Conservation (phyloP, 2,329 filamentous ascomycete genomes). For the Diaporthe batatas region DNA sequence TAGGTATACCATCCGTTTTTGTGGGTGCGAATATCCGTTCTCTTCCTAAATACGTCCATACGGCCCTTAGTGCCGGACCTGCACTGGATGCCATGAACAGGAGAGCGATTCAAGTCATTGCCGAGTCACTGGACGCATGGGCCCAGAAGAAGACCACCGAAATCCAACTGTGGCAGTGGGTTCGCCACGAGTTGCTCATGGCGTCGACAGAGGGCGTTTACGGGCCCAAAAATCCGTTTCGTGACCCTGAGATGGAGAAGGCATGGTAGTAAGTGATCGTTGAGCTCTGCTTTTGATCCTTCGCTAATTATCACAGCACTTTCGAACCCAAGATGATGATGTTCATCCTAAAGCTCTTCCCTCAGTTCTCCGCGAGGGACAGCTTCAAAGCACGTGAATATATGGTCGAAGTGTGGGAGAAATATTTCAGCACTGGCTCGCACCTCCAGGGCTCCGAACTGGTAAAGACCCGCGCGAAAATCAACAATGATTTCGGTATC, state of each 20-base stretch:
- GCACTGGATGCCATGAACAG: conserved; percentile 40
- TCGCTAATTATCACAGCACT: conserved; percentile 1
- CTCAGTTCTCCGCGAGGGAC: conserved; percentile 10
- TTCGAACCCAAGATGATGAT: conserved; percentile 36
- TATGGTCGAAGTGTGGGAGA: conserved; percentile 19
- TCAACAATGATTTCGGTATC: conserved; percentile 18
- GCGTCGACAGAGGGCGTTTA: conserved; percentile 35
- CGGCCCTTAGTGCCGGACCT: conserved; percentile 28
- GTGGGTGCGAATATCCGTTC: no score
- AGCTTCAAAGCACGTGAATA: conserved; percentile 23
- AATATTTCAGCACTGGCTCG: conserved; percentile 15
- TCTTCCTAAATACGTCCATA: conserved; percentile 33
- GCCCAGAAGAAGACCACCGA: background rate
- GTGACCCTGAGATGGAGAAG: conserved; percentile 21
- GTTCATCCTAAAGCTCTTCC: conserved; percentile 32
- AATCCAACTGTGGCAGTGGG: conserved; percentile 29
- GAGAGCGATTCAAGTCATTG: conserved; percentile 17
- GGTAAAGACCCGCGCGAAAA: conserved; percentile 13
- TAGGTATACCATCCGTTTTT: no score
- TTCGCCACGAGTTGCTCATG: conserved; percentile 24
- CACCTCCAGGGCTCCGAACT: conserved; percentile 32
- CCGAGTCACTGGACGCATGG: conserved; percentile 20
- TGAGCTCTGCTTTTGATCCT: background rate
- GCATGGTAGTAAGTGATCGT: conserved; percentile 25
- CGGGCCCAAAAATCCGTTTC: conserved; percentile 36